Conservation (phyloP, 306 rosid species). For the Cicer judaicum region DNA sequence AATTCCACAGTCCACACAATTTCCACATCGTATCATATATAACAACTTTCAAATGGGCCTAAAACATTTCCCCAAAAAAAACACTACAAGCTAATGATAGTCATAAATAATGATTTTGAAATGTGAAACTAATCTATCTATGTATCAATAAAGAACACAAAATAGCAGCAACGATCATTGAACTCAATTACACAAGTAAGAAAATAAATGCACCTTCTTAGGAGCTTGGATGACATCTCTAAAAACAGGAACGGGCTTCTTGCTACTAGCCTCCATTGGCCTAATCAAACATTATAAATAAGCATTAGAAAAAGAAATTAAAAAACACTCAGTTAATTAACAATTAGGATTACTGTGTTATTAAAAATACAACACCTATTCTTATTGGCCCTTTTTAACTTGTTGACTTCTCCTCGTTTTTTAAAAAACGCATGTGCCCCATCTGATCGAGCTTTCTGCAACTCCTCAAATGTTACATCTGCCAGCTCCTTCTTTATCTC, state of each 20-base stretch:
- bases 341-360: no score
- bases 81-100: background rate
- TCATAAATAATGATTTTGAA: slow-evolving; percentile 4
- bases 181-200: background rate
- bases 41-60: slow-evolving; percentile 8
- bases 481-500: slow-evolving; percentile 81
- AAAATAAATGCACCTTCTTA: slow-evolving; percentile 61
- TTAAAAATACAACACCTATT: slow-evolving; percentile 59
- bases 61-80: background rate
- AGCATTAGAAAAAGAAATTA: background rate
- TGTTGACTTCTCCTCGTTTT: slow-evolving; percentile 57
- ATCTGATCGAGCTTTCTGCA: slow-evolving; percentile 78
- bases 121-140: background rate
- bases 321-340: background rate
- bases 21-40: slow-evolving; percentile 33
- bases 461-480: slow-evolving; percentile 81
- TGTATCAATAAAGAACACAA: background rate
- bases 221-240: slow-evolving; percentile 84
- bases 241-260: slow-evolving; percentile 71
- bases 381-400: slow-evolving; percentile 71
- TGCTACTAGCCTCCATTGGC: slow-evolving; percentile 92
- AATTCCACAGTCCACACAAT: slow-evolving; percentile 2
- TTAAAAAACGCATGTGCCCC: slow-evolving; percentile 61
- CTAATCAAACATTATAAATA: slow-evolving; percentile 49
- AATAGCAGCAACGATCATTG: slow-evolving; percentile 22